A percentile compares a stretch with the other conserved stretches of the same genome.
These are phyloP conservation scores for Ophiognomonia clavigignenti-juglandacearum DNA, from an alignment of 2,329 filamentous ascomycete species.

Conservation along the genomic window DNA sequence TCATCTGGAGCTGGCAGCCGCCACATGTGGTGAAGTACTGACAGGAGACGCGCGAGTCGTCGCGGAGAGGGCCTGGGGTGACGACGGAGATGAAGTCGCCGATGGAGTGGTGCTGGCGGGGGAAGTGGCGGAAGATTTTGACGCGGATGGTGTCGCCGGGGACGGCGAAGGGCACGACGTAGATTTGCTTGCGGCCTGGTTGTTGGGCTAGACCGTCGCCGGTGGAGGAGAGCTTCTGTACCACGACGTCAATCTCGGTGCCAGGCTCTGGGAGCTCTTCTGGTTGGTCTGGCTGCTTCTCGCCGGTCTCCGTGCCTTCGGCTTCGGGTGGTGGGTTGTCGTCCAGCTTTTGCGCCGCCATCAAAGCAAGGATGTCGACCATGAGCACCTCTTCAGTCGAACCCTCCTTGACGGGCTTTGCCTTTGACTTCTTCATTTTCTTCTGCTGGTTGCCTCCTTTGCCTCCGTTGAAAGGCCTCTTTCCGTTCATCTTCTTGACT, in stretches of 20 bases:
- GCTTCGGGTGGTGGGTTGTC: slow-evolving; percentile 10
- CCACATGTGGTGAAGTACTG: slow-evolving; percentile 83
- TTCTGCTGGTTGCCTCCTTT: slow-evolving; percentile 29
- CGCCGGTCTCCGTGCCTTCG: slow-evolving; percentile 22
- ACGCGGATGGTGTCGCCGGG: slow-evolving; percentile 78
- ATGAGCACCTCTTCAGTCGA: slow-evolving; percentile 63
- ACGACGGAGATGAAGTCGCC: slow-evolving; percentile 79
- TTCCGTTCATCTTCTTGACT: background rate
- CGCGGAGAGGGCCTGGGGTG: slow-evolving; percentile 67
- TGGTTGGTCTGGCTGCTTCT: slow-evolving; percentile 22
- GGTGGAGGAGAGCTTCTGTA: slow-evolving; percentile 79
- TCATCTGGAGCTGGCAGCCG: slow-evolving; percentile 97
- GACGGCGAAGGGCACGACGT: slow-evolving; percentile 81
- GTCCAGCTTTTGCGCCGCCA: slow-evolving; percentile 36
- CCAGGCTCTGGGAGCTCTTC: slow-evolving; percentile 57
- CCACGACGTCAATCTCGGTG: slow-evolving; percentile 75
- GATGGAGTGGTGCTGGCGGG: slow-evolving; percentile 61
- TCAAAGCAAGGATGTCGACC: slow-evolving; percentile 54
- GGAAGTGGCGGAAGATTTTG: slow-evolving; percentile 71
- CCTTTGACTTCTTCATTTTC: slow-evolving; percentile 54
- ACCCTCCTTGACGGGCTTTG: slow-evolving; percentile 50
- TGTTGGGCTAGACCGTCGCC: slow-evolving; percentile 82
- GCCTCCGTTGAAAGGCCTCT: slow-evolving; percentile 7
- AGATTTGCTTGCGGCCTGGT: slow-evolving; percentile 63
- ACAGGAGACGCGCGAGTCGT: slow-evolving; percentile 73